Conservation (phyloP, 371 early-diverging fungal genomes). For the Mucor sp. region DNA sequence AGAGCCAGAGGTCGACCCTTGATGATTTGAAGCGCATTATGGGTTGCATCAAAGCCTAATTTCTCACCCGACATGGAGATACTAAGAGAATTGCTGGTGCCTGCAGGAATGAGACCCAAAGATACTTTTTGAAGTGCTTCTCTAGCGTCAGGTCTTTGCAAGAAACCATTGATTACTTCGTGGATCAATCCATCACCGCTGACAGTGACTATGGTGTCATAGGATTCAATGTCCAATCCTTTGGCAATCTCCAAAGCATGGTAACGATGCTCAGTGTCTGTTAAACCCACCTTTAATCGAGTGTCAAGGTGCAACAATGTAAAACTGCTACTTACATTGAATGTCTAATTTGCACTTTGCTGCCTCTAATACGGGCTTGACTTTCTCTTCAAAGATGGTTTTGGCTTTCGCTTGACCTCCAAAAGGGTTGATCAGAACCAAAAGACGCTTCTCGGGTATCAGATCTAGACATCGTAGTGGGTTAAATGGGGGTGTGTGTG, state of each 20-base stretch:
- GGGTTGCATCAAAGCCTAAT: constrained; percentile 47
- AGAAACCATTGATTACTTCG: constrained; percentile 77
- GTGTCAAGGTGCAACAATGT: too few relatives aligned
- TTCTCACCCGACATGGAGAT: constrained; percentile 59
- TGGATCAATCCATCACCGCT: constrained; percentile 86
- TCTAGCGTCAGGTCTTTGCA: constrained; percentile 65
- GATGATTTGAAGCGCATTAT: constrained; percentile 56
- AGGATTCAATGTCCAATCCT: constrained; percentile 54
- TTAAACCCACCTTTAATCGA: not conserved
- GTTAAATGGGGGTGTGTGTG: not conserved
- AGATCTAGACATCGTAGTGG: not conserved
- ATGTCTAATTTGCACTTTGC: constrained; percentile 62
- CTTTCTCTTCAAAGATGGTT: constrained; percentile 51
- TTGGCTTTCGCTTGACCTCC: constrained; percentile 70
- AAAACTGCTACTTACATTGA: constrained; percentile 42
- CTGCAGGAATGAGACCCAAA: constrained; percentile 68
- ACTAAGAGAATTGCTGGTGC: constrained; percentile 62
- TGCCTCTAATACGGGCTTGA: constrained; percentile 61
- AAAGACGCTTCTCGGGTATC: constrained; percentile 38
- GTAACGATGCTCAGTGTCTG: constrained; percentile 63
- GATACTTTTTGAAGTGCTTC: constrained; percentile 57
- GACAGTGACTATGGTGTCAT: constrained; percentile 65
- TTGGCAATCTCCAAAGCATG: constrained; percentile 73
- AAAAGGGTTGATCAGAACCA: constrained; percentile 74
- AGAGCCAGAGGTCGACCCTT: constrained; percentile 60